Evolutionary conservation across 2,329 filamentous ascomycete species (phyloP).

Genomic region (Xylaria sp.): DNA sequence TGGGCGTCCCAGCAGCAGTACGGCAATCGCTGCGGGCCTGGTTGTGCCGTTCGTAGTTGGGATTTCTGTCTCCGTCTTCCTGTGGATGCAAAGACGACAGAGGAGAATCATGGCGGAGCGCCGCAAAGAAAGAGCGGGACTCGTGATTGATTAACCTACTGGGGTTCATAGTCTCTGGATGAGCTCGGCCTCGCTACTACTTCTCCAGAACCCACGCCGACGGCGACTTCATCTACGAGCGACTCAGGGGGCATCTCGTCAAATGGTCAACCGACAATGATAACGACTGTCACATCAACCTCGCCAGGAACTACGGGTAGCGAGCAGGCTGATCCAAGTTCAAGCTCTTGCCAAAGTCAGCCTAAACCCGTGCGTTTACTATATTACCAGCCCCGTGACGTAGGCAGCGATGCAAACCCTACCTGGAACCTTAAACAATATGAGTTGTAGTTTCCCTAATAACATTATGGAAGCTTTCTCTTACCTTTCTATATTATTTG

Average conservation of each 20-base stretch:
- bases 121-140: slow-evolving; percentile 40
- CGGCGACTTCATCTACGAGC: not conserved
- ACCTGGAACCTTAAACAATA: no score
- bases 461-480: no score
- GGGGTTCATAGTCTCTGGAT: not conserved
- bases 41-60: slow-evolving; percentile 44
- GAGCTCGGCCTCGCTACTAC: not conserved
- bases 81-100: slow-evolving; percentile 41
- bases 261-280: not conserved
- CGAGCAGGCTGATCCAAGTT: not conserved
- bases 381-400: no score
- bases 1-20: slow-evolving; percentile 36
- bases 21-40: slow-evolving; percentile 43
- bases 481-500: no score
- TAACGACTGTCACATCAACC: not conserved
- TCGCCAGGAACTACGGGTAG: not conserved
- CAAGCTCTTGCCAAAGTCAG: not conserved
- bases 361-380: no score
- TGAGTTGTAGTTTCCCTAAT: no score
- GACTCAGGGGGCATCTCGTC: not conserved
- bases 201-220: not conserved
- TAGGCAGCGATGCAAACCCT: no score
- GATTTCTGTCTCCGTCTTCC: slow-evolving; percentile 39
- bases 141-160: slow-evolving; percentile 40
- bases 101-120: slow-evolving; percentile 40